phyloP scores from a whole-genome alignment of 805 yeast genomes.

The Metschnikowia henanensis region DNA sequence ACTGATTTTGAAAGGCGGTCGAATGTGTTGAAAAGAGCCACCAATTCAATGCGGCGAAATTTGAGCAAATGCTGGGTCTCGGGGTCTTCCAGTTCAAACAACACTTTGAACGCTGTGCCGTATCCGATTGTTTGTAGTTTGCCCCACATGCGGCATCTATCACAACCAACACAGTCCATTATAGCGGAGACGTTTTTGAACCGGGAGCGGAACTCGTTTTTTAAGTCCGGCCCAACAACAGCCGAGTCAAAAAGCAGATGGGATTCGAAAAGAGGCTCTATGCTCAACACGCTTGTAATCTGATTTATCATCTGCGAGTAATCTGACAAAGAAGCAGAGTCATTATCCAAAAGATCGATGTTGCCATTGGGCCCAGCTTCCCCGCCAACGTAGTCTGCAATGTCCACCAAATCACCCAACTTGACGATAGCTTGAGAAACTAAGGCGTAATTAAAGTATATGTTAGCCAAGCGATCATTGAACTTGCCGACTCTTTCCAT shows the following conservation, averaged over 20 bases:
- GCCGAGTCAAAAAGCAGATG: slow-evolving; percentile 46
- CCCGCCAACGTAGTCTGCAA: slow-evolving; percentile 27
- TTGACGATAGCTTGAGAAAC: slow-evolving; percentile 80
- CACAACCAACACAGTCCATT: slow-evolving; percentile 99
- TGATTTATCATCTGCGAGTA: slow-evolving; percentile 11
- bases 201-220: slow-evolving; percentile 81
- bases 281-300: slow-evolving; percentile 12
- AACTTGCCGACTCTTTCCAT: slow-evolving; percentile 87
- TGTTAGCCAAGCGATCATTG: slow-evolving; percentile 86
- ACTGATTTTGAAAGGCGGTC: slow-evolving; percentile 88
- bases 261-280: slow-evolving; percentile 46
- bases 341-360: slow-evolving; percentile 30
- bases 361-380: slow-evolving; percentile 25
- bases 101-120: slow-evolving; percentile 90
- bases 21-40: slow-evolving; percentile 88
- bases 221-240: slow-evolving; percentile 52
- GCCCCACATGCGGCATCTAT: slow-evolving; percentile 97
- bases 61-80: slow-evolving; percentile 53
- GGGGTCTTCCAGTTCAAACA: slow-evolving; percentile 71
- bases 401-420: slow-evolving; percentile 31
- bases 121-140: slow-evolving; percentile 96
- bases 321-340: slow-evolving; percentile 36
- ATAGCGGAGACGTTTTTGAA: slow-evolving; percentile 88
- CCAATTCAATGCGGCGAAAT: slow-evolving; percentile 78
- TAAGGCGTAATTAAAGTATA: slow-evolving; percentile 90